phyloP scores from a whole-genome alignment of 2,329 filamentous ascomycete genomes.

The Trichoderma citrinoviride region DNA sequence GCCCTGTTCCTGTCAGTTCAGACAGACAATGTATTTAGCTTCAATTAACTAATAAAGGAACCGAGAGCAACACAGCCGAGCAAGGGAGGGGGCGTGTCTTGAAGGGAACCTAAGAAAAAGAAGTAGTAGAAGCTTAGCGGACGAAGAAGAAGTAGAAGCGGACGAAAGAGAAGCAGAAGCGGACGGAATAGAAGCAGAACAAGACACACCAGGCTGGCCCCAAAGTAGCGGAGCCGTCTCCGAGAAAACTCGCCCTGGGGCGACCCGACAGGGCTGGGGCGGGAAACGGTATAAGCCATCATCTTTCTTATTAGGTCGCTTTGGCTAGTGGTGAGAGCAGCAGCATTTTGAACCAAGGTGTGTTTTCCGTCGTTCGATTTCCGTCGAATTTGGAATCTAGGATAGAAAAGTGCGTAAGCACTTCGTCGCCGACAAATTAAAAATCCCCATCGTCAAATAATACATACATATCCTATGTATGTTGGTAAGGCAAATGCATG shows the following conservation, averaged over 20 bases:
- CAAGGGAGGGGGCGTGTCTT: constrained; percentile 1
- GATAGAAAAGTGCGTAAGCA: constrained; percentile 7
- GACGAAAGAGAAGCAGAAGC: background rate
- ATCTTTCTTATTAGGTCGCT: no score
- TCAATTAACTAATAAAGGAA: background rate
- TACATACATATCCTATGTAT: no score
- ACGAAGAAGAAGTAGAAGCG: no score
- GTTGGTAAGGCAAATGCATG: background rate
- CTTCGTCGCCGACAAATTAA: constrained; percentile 7
- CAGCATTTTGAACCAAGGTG: background rate
- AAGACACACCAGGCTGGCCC: background rate
- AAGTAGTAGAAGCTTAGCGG: no score
- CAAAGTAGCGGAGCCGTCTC: background rate
- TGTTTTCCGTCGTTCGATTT: background rate
- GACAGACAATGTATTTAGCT: constrained; percentile 2
- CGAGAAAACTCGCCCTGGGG: background rate
- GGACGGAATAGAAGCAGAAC: no score
- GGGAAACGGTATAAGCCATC: background rate
- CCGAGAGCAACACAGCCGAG: no score
- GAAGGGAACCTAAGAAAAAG: background rate
- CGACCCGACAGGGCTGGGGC: constrained; percentile 3
- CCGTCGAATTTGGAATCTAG: constrained; percentile 3
- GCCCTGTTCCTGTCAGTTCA: no score
- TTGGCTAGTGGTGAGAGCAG: background rate
- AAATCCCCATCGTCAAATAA: no score